Evolutionary conservation across 441 rosid genomes (phyloP).

Genomic region (Euphorbia schlechtendalii): DNA sequence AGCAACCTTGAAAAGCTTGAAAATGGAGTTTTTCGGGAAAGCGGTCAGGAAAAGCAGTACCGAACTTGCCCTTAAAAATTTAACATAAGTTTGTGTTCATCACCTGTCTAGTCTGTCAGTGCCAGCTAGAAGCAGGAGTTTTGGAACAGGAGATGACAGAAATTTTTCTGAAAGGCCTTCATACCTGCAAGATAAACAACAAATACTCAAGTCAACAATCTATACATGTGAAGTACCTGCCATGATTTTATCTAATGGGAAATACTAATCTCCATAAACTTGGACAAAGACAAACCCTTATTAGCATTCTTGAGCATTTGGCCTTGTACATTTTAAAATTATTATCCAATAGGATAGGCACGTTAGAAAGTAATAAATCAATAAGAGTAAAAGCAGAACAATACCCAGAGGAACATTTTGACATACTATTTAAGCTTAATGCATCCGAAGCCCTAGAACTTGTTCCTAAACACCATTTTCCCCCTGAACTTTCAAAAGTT

Average conservation of each 20-base stretch:
- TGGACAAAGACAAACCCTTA: not conserved
- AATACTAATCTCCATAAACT: not conserved
- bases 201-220: not conserved
- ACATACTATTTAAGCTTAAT: too few relatives aligned
- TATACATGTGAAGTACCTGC: not conserved
- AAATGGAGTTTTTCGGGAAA: too few relatives aligned
- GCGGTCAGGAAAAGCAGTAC: too few relatives aligned
- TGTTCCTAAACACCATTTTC: too few relatives aligned
- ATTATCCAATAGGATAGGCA: not conserved
- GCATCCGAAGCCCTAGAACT: too few relatives aligned
- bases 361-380: not conserved
- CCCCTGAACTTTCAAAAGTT: too few relatives aligned
- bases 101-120: conserved; percentile 91
- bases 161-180: conserved; percentile 92
- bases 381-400: conserved; percentile 1
- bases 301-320: too few relatives aligned
- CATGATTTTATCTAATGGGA: not conserved
- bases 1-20: too few relatives aligned
- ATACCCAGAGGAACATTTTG: not conserved
- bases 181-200: conserved; percentile 55
- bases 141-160: conserved; percentile 77
- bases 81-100: conserved; percentile 6
- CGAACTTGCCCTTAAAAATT: too few relatives aligned
- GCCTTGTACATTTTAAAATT: not conserved
- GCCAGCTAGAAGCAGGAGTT: conserved; percentile 84